These are phyloP conservation scores for Colletotrichum brevisporum DNA, from an alignment of 2,329 filamentous ascomycete species.

Conservation along the genomic window DNA sequence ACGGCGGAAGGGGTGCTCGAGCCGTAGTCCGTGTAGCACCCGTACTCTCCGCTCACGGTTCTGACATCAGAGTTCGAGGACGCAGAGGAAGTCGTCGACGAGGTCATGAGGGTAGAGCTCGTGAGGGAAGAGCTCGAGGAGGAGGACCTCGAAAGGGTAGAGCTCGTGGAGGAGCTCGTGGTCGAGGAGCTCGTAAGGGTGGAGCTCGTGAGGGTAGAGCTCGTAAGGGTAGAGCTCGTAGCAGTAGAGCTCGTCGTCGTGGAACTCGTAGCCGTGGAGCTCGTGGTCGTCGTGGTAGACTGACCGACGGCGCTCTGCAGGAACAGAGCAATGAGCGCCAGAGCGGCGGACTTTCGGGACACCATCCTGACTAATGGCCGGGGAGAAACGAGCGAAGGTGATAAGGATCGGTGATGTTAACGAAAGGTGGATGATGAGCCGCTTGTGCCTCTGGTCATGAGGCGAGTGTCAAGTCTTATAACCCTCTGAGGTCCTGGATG, in stretches of 20 bases:
- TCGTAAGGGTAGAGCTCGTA: too few species aligned
- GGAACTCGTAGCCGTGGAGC: too few species aligned
- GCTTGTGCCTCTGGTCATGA: neutral
- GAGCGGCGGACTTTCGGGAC: neutral
- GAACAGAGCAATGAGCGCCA: neutral
- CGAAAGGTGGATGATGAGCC: too few species aligned
- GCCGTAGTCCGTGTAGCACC: constrained; percentile 36
- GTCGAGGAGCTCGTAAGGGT: too few species aligned
- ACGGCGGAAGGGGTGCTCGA: neutral
- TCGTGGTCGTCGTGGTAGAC: neutral
- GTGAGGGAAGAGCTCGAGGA: too few species aligned
- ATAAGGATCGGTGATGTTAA: neutral
- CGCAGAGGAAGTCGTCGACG: too few species aligned
- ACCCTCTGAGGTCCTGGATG: neutral
- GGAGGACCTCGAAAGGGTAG: too few species aligned
- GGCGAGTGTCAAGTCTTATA: neutral
- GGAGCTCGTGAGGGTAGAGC: too few species aligned
- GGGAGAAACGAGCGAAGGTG: neutral
- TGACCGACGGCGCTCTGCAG: neutral
- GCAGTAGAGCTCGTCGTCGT: too few species aligned
- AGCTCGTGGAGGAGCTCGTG: too few species aligned
- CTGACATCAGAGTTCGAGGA: neutral
- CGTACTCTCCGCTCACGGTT: constrained; percentile 27
- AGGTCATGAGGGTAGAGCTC: too few species aligned
- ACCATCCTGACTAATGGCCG: neutral